Percentiles rank a stretch among this genome's conserved stretches.
These are phyloP conservation scores for Ramalina peruviana DNA, from an alignment of 495 filamentous ascomycete species.

Conservation along the genomic window DNA sequence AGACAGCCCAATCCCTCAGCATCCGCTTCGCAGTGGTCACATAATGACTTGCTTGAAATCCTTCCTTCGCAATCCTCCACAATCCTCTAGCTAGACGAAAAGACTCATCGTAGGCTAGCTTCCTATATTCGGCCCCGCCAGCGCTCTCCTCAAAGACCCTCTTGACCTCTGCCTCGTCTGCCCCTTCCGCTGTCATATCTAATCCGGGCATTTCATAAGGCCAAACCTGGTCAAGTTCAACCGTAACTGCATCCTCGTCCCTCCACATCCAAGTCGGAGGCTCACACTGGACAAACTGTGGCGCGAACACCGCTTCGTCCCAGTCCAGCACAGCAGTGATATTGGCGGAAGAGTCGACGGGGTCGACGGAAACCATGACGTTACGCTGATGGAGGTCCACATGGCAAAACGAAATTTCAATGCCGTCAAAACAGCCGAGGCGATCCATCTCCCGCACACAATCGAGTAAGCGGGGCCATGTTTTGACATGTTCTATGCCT, in stretches of 20 bases:
- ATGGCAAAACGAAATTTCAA: slow-evolving; percentile 20
- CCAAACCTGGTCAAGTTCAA: slow-evolving; percentile 12
- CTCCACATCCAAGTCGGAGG: slow-evolving; percentile 28
- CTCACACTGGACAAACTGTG: slow-evolving; percentile 21
- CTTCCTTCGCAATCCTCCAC: neutral
- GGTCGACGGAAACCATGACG: slow-evolving; percentile 17
- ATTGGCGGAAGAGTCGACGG: slow-evolving; percentile 1
- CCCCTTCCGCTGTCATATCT: slow-evolving; percentile 8
- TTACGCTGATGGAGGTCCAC: slow-evolving; percentile 25
- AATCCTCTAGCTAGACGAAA: slow-evolving; percentile 18
- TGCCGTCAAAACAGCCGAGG: slow-evolving; percentile 1
- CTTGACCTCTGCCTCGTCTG: slow-evolving; percentile 18
- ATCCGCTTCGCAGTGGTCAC: too few relatives aligned
- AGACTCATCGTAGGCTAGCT: slow-evolving; percentile 13
- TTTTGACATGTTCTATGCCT: neutral
- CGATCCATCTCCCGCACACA: slow-evolving; percentile 3
- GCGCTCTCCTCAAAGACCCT: slow-evolving; percentile 20
- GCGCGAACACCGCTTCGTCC: slow-evolving; percentile 27
- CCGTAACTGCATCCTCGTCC: slow-evolving; percentile 13
- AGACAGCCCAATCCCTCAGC: too few relatives aligned
- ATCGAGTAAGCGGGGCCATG: neutral
- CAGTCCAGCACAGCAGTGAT: slow-evolving; percentile 27
- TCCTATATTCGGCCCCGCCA: slow-evolving; percentile 9
- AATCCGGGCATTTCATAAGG: slow-evolving; percentile 7
- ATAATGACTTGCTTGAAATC: too few relatives aligned